Base-by-base conservation (phyloP, 371 early-diverging fungal genomes). In the Zychaea mexicana region DNA sequence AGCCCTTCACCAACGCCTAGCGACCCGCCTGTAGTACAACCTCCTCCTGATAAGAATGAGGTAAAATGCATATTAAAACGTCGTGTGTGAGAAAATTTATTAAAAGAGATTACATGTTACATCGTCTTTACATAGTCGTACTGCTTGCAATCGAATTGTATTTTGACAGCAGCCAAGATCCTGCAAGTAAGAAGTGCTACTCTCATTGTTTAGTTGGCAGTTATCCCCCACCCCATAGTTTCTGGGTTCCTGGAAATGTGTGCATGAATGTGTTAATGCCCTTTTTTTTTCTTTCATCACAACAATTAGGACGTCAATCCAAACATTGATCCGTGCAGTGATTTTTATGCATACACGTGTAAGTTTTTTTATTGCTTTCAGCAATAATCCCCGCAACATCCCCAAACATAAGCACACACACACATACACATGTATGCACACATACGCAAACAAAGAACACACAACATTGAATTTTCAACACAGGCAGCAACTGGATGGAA, bases 281-380 rank as follows among this genome's bases (percentile, higher is more conserved):
- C 27, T 71, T 75, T 61, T 38, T 30, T 55, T 73, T 12, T 85
- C 62, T 4, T 49, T 5, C 28, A 10, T 30, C 33, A 7, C 6
- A 9, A 7, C 13, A 42, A 42, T 36, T 42, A 79, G 78, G 78
- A 79, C 58, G 68, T 82, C 36, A 78, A 82, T 53, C 47, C 60
- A 17, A 70, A 68, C 0, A 57, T 67, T 2, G 65, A 82, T 63
- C 83, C 83, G 26, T 82, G 83, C 60, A 71, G 76, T 17, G 78
- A 82, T 53, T 82, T 82, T 61, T 83, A 81, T 59, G 72, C 71
- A 52, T 88, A 78, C 63, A 69, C 83, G 13, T 88, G 88, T 85
- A 77, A 71, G 76, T 32, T 49, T 6, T 49, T 19, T 36, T 36
- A 15, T 36, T 36, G 38, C 38, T 15, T 36, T 9, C n/a, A n/a